These are phyloP conservation scores for Poa annua DNA, from an alignment of 176 grass and related monocot genomes.

Conservation along the genomic window DNA sequence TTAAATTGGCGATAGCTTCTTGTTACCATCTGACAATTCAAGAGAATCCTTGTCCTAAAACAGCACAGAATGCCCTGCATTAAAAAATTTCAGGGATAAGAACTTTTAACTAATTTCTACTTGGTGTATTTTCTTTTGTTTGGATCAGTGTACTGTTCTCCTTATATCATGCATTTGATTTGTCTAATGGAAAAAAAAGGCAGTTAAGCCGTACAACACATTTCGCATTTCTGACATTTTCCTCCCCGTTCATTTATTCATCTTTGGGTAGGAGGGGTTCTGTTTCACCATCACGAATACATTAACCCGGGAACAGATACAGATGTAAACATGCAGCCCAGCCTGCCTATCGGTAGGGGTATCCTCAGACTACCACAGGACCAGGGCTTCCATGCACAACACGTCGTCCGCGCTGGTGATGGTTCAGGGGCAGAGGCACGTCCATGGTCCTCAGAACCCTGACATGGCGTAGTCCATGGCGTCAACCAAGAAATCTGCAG, in stretches of 20 bases:
- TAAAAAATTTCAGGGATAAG: too few species aligned
- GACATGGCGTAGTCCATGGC: conserved; percentile 87
- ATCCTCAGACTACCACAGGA: background rate
- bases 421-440: background rate
- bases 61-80: too few species aligned
- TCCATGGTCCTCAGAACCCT: conserved; percentile 51
- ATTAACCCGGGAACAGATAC: background rate
- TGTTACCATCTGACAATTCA: too few species aligned
- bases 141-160: background rate
- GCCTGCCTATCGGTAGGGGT: background rate
- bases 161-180: background rate
- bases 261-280: conserved; percentile 10
- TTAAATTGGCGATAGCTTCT: too few species aligned
- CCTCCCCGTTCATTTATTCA: conserved; percentile 28
- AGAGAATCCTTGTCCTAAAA: background rate
- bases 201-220: background rate
- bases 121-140: background rate
- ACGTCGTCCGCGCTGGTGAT: background rate
- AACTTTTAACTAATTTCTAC: too few species aligned
- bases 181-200: background rate
- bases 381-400: background rate
- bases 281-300: conserved; percentile 1
- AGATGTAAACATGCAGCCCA: background rate
- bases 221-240: background rate
- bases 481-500: conserved; percentile 83